Evolutionary conservation across 2,329 filamentous ascomycete genomes (phyloP), one percentile per base, ranked within the genome.

Genomic region (Grosmannia penicillata): DNA sequence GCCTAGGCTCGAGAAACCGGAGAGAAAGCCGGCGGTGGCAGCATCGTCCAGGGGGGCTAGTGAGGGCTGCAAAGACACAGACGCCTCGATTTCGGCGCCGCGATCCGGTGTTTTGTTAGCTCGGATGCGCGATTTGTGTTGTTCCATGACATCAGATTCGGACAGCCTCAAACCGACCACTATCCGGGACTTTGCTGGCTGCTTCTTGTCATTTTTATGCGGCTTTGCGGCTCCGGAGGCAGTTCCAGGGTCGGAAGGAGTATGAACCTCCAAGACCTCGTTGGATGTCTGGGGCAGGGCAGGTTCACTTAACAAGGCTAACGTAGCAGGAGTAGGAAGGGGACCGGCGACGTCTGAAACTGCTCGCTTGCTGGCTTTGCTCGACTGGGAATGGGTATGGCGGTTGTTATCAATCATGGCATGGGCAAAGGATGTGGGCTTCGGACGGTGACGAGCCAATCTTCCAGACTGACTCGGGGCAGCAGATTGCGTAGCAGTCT

Each of bases 281-380:
- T 55, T 65, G 0, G 70, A 75, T 2, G 69, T 73, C 45, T 72
- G 67, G 2, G 73, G 71, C 15, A 63, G 51, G n/a, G 72, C 70
- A 4, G 67, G 72, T 37, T 70, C 63, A 46, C 73, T 65, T 7
- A 74, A 54, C 10, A 78, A 57, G 15, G 59, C 60, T 2, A 57
- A 57, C 8, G 61, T 55, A 2, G 61, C 55, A 6, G 60, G 53
- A 1, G 61, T 26, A 9, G 33, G 21, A 15, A 34, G 17, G 31
- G 21, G 58, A 4, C 47, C 48, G 9, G 50, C 36, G 3, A 45
- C 37, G 32, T 57, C 53, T 5, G 45, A 46, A 5, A 51, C 39
- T 4, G 48, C 38, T 49, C 43, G 45, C 8, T 13, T 30, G 18
- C 8, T 8, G 15, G n/a, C 22, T 14, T 17, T 21, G 3, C 15